Base-by-base conservation (phyloP, 2,329 filamentous ascomycete species). In the Paramyrothecium sp. region DNA sequence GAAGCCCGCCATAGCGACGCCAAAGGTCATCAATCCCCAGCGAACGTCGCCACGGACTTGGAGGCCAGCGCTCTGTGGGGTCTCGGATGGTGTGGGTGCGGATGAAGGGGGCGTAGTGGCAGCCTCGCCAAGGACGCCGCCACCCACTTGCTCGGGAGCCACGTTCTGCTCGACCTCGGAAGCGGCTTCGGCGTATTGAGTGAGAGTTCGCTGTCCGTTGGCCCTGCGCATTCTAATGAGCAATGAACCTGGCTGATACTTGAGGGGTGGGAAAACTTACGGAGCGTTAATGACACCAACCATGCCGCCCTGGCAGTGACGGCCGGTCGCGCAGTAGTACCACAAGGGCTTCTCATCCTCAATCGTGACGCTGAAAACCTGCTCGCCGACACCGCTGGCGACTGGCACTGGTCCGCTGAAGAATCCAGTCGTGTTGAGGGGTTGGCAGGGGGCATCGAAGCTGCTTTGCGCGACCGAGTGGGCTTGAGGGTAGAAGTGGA, bases 241-340 rank as follows among this genome's bases (percentile, higher is more conserved):
- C 2, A 8, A 30, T 54, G 23, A 12, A 12, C 5, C 3, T 1
- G 3, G 30, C 13, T 11, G 20, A 52, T 7, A 4, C 11, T 2
- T 23, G 16, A n/a, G 11, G n/a, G 41, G 3, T 21, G 26, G 10
- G 26, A 26, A 22, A 4, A 61, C 64, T 65, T 63, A 66, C 64
- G 64, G 61, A 4, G 64, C 63, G 20, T 66, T 66, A n/a, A 66
- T 60, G 11, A 82, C 82, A 54, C 81, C 81, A 51, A 84, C 81
- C 81, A 87, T 86, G 50, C 83, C 83, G n/a, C 65, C 70, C 63
- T 87, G 81, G 66, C 85, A 89, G 71, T 89, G 86, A 57, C 75
- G 78, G 38, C 65, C 77, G 58, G 86, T 81, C 17, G 81, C 81
- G 68, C 85, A 88, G 76, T 87, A 89, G 66, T 82, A 81, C 85